A percentile compares a stretch with the other conserved stretches of the same genome.
These are phyloP conservation scores for Pichia cephalocereana DNA, from an alignment of 805 yeast species.

Conservation along the genomic window DNA sequence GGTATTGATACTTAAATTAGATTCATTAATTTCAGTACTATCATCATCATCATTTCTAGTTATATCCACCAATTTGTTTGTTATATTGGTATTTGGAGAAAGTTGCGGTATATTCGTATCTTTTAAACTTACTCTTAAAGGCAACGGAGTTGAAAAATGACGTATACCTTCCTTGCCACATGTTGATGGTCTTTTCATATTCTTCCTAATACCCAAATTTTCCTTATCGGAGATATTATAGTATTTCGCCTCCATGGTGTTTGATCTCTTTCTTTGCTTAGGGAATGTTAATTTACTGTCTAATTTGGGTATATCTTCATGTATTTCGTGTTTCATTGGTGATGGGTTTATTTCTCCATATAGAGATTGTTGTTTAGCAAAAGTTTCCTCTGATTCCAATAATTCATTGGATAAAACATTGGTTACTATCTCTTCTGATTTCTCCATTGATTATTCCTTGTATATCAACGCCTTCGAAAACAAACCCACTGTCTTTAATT, in stretches of 20 bases:
- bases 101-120: conserved; percentile 19
- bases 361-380: conserved; percentile 15
- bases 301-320: conserved; percentile 10
- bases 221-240: not conserved
- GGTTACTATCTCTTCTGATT: not conserved
- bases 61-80: too few relatives aligned
- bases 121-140: conserved; percentile 13
- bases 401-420: not conserved
- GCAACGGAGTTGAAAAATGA: conserved; percentile 16
- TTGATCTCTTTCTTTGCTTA: conserved; percentile 13
- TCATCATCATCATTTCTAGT: not conserved
- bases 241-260: not conserved
- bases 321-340: conserved; percentile 18
- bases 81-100: conserved; percentile 11
- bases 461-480: too few relatives aligned
- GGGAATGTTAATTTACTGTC: conserved; percentile 15
- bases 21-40: not conserved
- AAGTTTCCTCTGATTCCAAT: conserved; percentile 4
- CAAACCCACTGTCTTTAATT: too few relatives aligned
- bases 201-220: not conserved
- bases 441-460: too few relatives aligned
- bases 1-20: not conserved
- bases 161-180: conserved; percentile 12
- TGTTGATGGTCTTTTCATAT: conserved; percentile 3
- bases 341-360: conserved; percentile 21